These are phyloP conservation scores for Protostelium mycophagum DNA, from an alignment of 78 protist genomes.

Conservation along the genomic window DNA sequence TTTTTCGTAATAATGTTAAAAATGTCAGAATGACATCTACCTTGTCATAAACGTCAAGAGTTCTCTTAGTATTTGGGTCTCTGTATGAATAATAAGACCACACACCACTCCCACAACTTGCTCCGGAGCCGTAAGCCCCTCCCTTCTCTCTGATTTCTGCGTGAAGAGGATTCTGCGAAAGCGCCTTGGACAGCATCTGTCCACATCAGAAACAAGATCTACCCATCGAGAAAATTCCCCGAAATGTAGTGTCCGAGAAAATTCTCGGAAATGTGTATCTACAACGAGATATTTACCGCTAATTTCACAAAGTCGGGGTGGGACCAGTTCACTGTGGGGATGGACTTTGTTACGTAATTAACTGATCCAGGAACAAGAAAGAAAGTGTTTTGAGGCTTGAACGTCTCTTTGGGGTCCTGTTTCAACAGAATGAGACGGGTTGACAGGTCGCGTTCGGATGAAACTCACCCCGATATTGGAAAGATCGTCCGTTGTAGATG, in stretches of 20 bases:
- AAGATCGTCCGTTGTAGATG: neutral
- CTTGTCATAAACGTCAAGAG: slow-evolving; percentile 23
- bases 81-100: slow-evolving; percentile 62
- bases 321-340: neutral
- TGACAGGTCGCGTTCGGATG: neutral
- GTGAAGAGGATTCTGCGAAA: slow-evolving; percentile 69
- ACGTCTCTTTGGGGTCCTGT: neutral
- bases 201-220: neutral
- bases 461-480: neutral
- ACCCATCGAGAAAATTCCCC: too few species aligned
- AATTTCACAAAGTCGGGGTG: neutral
- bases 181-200: slow-evolving; percentile 18
- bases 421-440: too few species aligned
- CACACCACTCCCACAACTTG: slow-evolving; percentile 16
- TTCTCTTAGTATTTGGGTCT: slow-evolving; percentile 62
- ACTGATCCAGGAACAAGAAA: neutral
- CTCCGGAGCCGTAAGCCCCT: slow-evolving; percentile 90
- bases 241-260: too few species aligned
- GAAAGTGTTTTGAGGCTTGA: neutral
- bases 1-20: slow-evolving; percentile 6
- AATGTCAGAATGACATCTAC: slow-evolving; percentile 22
- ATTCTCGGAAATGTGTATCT: too few species aligned
- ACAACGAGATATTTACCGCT: neutral
- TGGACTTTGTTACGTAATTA: neutral
- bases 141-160: slow-evolving; percentile 83